Evolutionary conservation across 352 stramenopile species (phyloP), one percentile per base, ranked within the genome.

Genomic region (Pythium rhizo-oryzae): DNA sequence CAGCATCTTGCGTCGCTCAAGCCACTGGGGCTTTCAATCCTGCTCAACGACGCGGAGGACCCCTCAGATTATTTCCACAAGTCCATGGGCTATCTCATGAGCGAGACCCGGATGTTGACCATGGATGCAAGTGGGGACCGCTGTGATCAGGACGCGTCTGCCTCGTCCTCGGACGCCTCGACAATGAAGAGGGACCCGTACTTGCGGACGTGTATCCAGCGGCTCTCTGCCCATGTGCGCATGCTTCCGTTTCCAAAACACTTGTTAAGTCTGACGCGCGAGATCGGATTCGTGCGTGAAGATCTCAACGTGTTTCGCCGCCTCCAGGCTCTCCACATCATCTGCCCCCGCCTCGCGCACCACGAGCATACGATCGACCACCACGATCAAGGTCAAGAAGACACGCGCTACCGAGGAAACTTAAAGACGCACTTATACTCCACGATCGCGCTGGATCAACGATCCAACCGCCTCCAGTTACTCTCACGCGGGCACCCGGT

Each of bases 351-450:
- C 21, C 70, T 96, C 6, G 88, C 88, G 8, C 82, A 93, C 55
- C 78, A 91, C 65, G 88, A 96, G 65, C 88, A 96, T 64, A 90
- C 85, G 7, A 93, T 83, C 11, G 88, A 96, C 46, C 85, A 93
- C 65, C 88, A 96, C 52, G 88, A 93, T 37, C 88, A 96, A 54
- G 85, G 85, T 13, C 87, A 93, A 37, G 88, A 96, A 62, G 88
- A 96, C 65, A 91, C 84, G 13, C 79, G 88, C 43, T 94, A 92
- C 55, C 80, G 86, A 11, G 88, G 86, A 8, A 93, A 94, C 57
- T 67, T 96, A 21, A 96, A 94, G 60, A 93, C 88, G 3, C 88
- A 96, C 60, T 74, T 96, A 25, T 92, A 93, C 75, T 93, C 88
- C 43, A 96, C 85, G 0, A 76, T 96, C 24, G 82, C 94, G n/a